These are phyloP conservation scores for Linum lewisii DNA, from an alignment of 345 rosid species.

Conservation along the genomic window DNA sequence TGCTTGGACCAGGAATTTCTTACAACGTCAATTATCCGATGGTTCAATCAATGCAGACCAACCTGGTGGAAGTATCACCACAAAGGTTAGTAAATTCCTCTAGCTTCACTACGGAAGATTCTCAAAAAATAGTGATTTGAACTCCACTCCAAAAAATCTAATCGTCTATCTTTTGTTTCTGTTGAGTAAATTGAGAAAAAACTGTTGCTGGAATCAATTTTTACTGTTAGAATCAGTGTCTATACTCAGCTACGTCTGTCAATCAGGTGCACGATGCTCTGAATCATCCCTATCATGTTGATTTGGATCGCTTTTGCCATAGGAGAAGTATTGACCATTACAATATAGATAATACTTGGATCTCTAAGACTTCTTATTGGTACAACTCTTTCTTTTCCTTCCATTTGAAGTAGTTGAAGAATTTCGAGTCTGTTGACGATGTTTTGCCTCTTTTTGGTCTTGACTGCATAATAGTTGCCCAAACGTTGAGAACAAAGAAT, in stretches of 20 bases:
- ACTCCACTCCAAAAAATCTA: too few relatives aligned
- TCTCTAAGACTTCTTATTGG: slow-evolving; percentile 58
- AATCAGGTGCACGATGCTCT: slow-evolving; percentile 61
- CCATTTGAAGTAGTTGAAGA: neutral
- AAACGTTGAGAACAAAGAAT: slow-evolving; percentile 31
- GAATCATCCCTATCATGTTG: slow-evolving; percentile 39
- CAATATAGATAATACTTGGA: slow-evolving; percentile 28
- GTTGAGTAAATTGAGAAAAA: too few relatives aligned
- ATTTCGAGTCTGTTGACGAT: too few relatives aligned
- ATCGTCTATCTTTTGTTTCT: too few relatives aligned
- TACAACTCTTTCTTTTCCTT: slow-evolving; percentile 17
- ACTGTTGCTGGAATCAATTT: too few relatives aligned
- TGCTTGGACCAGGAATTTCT: slow-evolving; percentile 44
- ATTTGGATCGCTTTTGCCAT: slow-evolving; percentile 44
- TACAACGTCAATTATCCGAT: slow-evolving; percentile 34
- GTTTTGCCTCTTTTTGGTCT: neutral
- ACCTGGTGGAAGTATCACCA: slow-evolving; percentile 17
- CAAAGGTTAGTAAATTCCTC: slow-evolving; percentile 27
- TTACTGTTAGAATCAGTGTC: too few relatives aligned
- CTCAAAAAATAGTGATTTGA: too few relatives aligned
- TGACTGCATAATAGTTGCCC: slow-evolving; percentile 32
- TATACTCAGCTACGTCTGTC: too few relatives aligned
- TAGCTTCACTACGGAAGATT: too few relatives aligned
- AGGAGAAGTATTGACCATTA: slow-evolving; percentile 48
- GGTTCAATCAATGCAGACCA: slow-evolving; percentile 25